Conservation (phyloP, 108 stramenopile genomes). For the Pseudonitzschia delicatissima region DNA sequence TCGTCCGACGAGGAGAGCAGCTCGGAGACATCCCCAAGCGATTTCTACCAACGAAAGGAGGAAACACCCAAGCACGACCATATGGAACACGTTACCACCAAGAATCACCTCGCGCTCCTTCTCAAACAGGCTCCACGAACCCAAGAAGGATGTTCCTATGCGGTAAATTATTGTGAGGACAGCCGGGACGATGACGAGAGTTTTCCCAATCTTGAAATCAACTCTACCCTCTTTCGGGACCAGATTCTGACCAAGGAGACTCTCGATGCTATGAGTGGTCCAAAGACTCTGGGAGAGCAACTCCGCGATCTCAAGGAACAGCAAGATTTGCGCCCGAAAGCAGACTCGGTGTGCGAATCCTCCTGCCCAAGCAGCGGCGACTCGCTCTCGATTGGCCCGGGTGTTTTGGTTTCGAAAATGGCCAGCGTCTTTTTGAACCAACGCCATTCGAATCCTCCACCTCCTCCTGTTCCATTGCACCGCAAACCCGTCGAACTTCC, state of each 20-base stretch:
- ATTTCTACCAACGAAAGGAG: background rate
- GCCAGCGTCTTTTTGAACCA: slow-evolving; percentile 17
- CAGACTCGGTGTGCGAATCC: background rate
- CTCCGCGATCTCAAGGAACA: background rate
- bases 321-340: background rate
- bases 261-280: background rate
- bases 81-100: background rate
- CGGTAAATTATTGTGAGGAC: background rate
- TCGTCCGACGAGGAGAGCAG: background rate
- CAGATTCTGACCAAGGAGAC: background rate
- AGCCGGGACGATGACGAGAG: background rate
- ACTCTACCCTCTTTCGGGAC: background rate
- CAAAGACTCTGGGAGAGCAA: background rate
- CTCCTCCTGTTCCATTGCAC: no score
- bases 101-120: background rate
- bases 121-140: slow-evolving; percentile 3
- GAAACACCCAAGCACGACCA: background rate
- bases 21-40: background rate
- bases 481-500: no score
- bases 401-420: slow-evolving; percentile 27
- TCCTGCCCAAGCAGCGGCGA: background rate
- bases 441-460: background rate
- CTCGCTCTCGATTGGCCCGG: slow-evolving; percentile 19
- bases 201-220: no score
- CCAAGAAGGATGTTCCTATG: background rate